Conservation (phyloP, 208 protist genomes). For the Trypanosomatidae sp. region DNA sequence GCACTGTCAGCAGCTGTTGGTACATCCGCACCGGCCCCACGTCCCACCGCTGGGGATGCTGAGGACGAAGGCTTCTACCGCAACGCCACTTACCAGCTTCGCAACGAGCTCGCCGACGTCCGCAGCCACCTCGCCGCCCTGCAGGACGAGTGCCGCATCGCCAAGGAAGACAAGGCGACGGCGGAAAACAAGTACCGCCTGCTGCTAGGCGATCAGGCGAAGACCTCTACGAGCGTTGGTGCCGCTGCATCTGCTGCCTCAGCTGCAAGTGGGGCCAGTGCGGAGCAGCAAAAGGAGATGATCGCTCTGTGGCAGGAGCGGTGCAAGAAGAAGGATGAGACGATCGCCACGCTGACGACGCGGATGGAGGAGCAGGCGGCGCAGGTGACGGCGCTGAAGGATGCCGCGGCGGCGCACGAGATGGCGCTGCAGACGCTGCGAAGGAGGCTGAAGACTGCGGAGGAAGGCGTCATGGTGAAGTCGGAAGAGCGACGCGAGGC, state of each 20-base stretch:
- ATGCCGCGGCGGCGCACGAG: slow-evolving; percentile 56
- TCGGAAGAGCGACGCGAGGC: slow-evolving; percentile 51
- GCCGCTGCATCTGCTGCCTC: background rate
- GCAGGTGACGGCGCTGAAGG: slow-evolving; percentile 48
- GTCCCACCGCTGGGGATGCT: background rate
- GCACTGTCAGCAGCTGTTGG: no score
- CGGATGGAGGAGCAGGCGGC: slow-evolving; percentile 45
- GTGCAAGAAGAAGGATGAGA: slow-evolving; percentile 55
- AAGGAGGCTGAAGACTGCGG: slow-evolving; percentile 43
- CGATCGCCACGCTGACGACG: slow-evolving; percentile 44
- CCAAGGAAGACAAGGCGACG: slow-evolving; percentile 31
- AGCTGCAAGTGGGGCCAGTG: background rate
- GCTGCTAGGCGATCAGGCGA: slow-evolving; percentile 39
- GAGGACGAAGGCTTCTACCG: slow-evolving; percentile 43
- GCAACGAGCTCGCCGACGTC: slow-evolving; percentile 42
- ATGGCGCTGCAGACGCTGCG: slow-evolving; percentile 45
- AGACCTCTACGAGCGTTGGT: background rate
- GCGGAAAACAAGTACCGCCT: slow-evolving; percentile 51
- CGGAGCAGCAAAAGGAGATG: background rate
- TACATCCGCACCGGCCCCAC: background rate
- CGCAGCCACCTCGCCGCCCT: slow-evolving; percentile 33
- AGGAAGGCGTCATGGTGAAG: slow-evolving; percentile 52
- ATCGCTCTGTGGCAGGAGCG: slow-evolving; percentile 35
- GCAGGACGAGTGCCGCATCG: slow-evolving; percentile 35
- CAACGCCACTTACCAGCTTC: slow-evolving; percentile 44